Conservation (phyloP, 2,329 filamentous ascomycete genomes). For the Aspergillus flavus region DNA sequence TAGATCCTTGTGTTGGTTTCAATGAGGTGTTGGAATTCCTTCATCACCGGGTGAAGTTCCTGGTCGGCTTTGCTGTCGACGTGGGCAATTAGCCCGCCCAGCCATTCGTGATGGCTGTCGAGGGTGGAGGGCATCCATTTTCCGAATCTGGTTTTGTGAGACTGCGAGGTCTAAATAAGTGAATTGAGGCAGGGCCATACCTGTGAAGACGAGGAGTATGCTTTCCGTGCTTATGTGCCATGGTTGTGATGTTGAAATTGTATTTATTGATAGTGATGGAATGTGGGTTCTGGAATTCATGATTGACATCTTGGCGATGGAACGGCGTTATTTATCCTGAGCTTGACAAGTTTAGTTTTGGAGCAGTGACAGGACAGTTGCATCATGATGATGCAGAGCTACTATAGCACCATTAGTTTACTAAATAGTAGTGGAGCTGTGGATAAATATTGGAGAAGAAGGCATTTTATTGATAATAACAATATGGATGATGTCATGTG, state of each 20-base stretch:
- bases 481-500: background rate
- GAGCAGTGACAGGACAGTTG: background rate
- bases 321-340: background rate
- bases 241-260: background rate
- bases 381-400: background rate
- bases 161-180: background rate
- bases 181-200: background rate
- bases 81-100: constrained; percentile 58
- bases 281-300: too few relatives aligned
- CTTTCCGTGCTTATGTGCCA: background rate
- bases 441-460: background rate
- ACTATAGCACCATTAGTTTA: background rate
- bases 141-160: constrained; percentile 48
- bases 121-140: constrained; percentile 67
- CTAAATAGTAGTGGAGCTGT: background rate
- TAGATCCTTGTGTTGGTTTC: constrained; percentile 65
- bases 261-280: background rate
- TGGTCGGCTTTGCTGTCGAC: constrained; percentile 53
- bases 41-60: constrained; percentile 60
- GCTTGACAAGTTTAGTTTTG: background rate
- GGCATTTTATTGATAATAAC: too few relatives aligned
- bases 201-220: constrained; percentile 1
- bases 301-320: background rate
- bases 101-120: constrained; percentile 64
- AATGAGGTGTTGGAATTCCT: constrained; percentile 68